Evolutionary conservation across 176 grass and related monocot species (phyloP).

Genomic region (Oryza rufipogon): DNA sequence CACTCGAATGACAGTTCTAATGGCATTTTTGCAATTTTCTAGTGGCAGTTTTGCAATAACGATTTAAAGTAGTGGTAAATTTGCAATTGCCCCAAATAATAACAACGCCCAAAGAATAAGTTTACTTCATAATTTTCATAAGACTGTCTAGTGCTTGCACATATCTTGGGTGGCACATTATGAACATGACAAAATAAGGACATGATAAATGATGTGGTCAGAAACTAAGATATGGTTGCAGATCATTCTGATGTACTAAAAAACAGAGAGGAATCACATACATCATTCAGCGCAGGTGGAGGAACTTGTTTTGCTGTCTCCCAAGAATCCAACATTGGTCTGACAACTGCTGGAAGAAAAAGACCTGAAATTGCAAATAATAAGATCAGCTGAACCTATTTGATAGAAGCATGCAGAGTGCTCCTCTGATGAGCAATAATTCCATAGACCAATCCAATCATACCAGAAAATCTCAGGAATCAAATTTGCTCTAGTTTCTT

Average conservation of each 20-base stretch:
- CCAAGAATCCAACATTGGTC: constrained; percentile 91
- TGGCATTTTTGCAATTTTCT: too few species aligned
- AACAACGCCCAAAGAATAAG: too few species aligned
- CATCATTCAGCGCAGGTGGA: constrained; percentile 73
- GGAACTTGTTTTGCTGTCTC: constrained; percentile 69
- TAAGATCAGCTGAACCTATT: constrained; percentile 17
- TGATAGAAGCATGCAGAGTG: not conserved
- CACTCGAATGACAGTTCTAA: too few species aligned
- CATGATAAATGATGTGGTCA: not conserved
- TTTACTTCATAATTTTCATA: not conserved
- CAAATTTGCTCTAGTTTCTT: not conserved
- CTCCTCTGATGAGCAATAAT: too few species aligned
- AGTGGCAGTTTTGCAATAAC: too few species aligned
- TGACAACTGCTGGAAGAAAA: constrained; percentile 91
- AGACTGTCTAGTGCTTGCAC: not conserved
- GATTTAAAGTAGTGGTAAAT: too few species aligned
- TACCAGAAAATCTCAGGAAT: constrained; percentile 7
- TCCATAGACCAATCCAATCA: not conserved
- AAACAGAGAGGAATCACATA: constrained; percentile 37
- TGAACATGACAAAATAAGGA: too few species aligned
- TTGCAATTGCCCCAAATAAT: too few species aligned
- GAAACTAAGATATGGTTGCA: not conserved
- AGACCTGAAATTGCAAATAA: constrained; percentile 69
- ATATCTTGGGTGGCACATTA: not conserved
- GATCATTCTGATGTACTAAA: not conserved